phyloP scores from a whole-genome alignment of 768 basidiomycete genomes.

The Inosperma sp. region DNA sequence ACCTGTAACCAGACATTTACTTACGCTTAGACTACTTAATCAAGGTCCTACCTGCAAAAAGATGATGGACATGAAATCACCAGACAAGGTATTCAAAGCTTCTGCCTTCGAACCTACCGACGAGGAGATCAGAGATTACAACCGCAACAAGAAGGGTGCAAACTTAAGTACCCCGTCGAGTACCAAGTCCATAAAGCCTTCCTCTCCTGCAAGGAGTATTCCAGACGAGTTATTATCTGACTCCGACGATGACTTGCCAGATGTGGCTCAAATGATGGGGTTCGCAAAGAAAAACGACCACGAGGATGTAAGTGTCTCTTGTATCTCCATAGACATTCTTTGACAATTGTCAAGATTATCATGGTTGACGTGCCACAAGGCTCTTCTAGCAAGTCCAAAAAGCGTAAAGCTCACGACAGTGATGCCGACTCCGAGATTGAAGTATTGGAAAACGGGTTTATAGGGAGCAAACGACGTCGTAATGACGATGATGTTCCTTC shows the following conservation, averaged over 20 bases:
- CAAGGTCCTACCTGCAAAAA: slow-evolving; percentile 66
- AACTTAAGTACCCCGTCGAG: neutral
- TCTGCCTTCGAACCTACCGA: slow-evolving; percentile 65
- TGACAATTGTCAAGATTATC: slow-evolving; percentile 3
- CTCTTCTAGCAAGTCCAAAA: slow-evolving; percentile 12
- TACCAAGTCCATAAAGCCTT: slow-evolving; percentile 17
- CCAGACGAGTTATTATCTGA: slow-evolving; percentile 29
- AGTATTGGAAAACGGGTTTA: slow-evolving; percentile 9
- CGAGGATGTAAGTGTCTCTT: slow-evolving; percentile 7
- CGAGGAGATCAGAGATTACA: slow-evolving; percentile 46
- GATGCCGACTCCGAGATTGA: slow-evolving; percentile 26
- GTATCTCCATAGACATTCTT: neutral
- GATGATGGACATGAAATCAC: slow-evolving; percentile 48
- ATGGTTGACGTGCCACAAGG: slow-evolving; percentile 26
- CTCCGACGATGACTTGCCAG: slow-evolving; percentile 53
- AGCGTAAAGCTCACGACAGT: slow-evolving; percentile 17
- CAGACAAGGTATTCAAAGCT: slow-evolving; percentile 52
- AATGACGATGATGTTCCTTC: slow-evolving; percentile 15
- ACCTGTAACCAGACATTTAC: neutral
- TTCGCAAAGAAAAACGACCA: slow-evolving; percentile 7
- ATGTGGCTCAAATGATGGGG: slow-evolving; percentile 39
- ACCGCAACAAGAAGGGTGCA: neutral
- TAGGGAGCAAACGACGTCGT: slow-evolving; percentile 17
- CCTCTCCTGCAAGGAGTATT: slow-evolving; percentile 24
- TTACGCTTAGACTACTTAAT: neutral